Conservation (phyloP, 2,329 filamentous ascomycete species). For the Sordariomycetes sp. region DNA sequence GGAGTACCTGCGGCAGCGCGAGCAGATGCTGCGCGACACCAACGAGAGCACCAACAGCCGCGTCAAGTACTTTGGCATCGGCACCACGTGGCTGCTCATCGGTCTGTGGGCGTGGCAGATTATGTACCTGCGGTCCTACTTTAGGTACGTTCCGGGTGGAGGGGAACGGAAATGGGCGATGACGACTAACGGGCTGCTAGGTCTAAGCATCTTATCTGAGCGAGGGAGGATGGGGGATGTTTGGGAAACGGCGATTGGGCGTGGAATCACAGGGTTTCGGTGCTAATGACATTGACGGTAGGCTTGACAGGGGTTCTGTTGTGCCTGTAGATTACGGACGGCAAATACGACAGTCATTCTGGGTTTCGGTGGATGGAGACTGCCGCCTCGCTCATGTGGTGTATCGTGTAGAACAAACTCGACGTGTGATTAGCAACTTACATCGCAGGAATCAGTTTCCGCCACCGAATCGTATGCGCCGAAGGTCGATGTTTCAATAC, state of each 20-base stretch:
- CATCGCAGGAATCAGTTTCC: not conserved
- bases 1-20: conserved; percentile 81
- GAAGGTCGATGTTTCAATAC: too few relatives aligned
- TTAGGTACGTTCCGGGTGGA: conserved; percentile 41
- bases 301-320: not conserved
- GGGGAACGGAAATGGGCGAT: not conserved
- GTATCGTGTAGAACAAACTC: not conserved
- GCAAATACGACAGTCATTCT: not conserved
- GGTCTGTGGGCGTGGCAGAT: conserved; percentile 93
- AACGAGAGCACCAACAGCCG: conserved; percentile 99
- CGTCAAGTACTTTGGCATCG: conserved; percentile 96
- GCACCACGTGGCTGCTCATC: conserved; percentile 82
- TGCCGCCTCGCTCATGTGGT: too few relatives aligned
- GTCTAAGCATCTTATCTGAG: conserved; percentile 57
- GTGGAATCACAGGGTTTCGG: not conserved
- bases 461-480: too few relatives aligned
- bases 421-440: not conserved
- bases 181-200: conserved; percentile 18
- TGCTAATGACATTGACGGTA: not conserved
- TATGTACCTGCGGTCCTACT: conserved; percentile 93
- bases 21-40: conserved; percentile 94
- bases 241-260: not conserved
- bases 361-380: not conserved
- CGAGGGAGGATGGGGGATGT: not conserved
- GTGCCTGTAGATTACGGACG: not conserved